Evolutionary conservation across 2,329 filamentous ascomycete species (phyloP).

Genomic region (Aspergillus pseudonomiae): DNA sequence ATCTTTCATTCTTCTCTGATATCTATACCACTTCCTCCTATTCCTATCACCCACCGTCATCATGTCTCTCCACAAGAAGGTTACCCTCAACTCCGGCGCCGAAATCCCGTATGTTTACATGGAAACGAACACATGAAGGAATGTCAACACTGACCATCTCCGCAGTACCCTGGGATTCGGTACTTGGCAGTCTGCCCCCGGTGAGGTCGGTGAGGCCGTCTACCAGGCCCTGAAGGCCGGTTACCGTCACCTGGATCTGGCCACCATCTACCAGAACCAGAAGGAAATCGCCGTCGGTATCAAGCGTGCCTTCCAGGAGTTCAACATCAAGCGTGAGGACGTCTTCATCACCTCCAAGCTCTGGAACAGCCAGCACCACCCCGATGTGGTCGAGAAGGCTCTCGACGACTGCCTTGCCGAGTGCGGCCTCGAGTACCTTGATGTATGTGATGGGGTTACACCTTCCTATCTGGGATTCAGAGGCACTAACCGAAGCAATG

Average conservation of each 20-base stretch:
- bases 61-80: slow-evolving; percentile 47
- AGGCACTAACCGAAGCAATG: slow-evolving; percentile 5
- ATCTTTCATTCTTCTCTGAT: slow-evolving; percentile 1
- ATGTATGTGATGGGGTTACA: slow-evolving; percentile 43
- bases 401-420: slow-evolving; percentile 56
- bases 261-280: slow-evolving; percentile 46
- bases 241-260: slow-evolving; percentile 45
- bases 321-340: slow-evolving; percentile 46
- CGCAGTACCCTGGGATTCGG: slow-evolving; percentile 43
- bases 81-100: slow-evolving; percentile 41
- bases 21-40: background rate
- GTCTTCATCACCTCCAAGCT: slow-evolving; percentile 60
- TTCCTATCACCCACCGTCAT: slow-evolving; percentile 10
- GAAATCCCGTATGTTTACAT: slow-evolving; percentile 39
- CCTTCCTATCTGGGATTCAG: slow-evolving; percentile 16
- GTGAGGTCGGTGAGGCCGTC: slow-evolving; percentile 43
- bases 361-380: slow-evolving; percentile 58
- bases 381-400: slow-evolving; percentile 54
- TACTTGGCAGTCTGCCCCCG: slow-evolving; percentile 45
- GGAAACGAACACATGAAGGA: background rate
- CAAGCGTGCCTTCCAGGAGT: slow-evolving; percentile 39
- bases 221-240: slow-evolving; percentile 44
- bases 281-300: slow-evolving; percentile 39
- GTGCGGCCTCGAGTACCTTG: slow-evolving; percentile 57
- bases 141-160: slow-evolving; percentile 4